A percentile compares a stretch with the other conserved stretches of the same genome.
These are phyloP conservation scores for Dipteronia sinensis DNA, from an alignment of 345 rosid genomes.

Conservation along the genomic window DNA sequence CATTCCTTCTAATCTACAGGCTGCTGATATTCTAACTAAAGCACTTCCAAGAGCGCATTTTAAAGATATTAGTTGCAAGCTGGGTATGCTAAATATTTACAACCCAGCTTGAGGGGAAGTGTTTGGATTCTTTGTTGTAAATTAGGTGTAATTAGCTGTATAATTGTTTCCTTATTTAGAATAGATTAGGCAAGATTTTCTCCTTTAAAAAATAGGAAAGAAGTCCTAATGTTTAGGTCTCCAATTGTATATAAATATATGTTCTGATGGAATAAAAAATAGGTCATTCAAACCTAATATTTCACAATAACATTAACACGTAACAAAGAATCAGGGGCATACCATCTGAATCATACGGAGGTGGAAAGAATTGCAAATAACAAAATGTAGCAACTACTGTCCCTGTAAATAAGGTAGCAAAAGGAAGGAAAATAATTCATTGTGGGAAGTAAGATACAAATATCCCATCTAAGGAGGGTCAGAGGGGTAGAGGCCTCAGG, in stretches of 20 bases:
- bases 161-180: too few relatives aligned
- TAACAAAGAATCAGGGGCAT: conserved; percentile 16
- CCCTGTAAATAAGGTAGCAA: conserved; percentile 42
- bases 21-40: conserved; percentile 2
- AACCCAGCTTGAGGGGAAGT: background rate
- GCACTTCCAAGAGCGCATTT: background rate
- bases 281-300: too few relatives aligned
- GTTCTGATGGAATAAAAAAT: too few relatives aligned
- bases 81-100: background rate
- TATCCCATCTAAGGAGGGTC: background rate
- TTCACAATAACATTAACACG: background rate
- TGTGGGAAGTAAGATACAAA: background rate
- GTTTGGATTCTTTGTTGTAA: background rate
- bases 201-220: too few relatives aligned
- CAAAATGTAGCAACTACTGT: conserved; percentile 58
- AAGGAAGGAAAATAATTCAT: conserved; percentile 12
- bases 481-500: background rate
- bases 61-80: background rate
- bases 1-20: background rate
- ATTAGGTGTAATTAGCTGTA: too few relatives aligned
- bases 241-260: too few relatives aligned
- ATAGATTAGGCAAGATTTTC: too few relatives aligned
- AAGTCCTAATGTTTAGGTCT: too few relatives aligned
- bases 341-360: conserved; percentile 71
- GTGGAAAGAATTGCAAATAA: conserved; percentile 81